These are phyloP conservation scores for Peronospora belbahrii DNA, from an alignment of 352 stramenopile species.

Conservation along the genomic window DNA sequence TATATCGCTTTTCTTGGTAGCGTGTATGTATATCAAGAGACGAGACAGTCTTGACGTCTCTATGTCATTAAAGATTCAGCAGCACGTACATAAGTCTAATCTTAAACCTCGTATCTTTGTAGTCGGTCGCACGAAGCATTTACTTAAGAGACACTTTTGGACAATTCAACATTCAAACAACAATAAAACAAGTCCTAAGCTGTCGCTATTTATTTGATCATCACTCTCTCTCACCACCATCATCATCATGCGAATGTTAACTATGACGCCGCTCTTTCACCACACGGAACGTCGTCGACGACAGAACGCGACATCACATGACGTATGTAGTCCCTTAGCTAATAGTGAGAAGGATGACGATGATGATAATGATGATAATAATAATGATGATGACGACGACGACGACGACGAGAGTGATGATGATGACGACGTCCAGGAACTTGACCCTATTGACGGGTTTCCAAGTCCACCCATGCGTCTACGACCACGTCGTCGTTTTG, in stretches of 20 bases:
- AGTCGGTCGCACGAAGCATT: conserved; percentile 7
- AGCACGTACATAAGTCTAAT: too few species aligned
- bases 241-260: conserved; percentile 22
- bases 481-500: conserved; percentile 35
- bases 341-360: conserved; percentile 2
- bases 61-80: too few species aligned
- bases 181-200: conserved; percentile 1
- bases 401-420: conserved; percentile 7
- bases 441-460: conserved; percentile 23
- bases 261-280: conserved; percentile 22
- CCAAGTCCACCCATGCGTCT: conserved; percentile 15
- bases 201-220: not conserved
- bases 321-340: conserved; percentile 1
- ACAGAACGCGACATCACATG: conserved; percentile 1
- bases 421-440: conserved; percentile 11
- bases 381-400: conserved; percentile 4
- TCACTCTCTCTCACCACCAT: too few species aligned
- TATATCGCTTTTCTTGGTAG: too few species aligned
- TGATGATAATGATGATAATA: not conserved
- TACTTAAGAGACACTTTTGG: too few species aligned
- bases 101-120: too few species aligned
- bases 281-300: conserved; percentile 12
- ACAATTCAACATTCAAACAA: conserved; percentile 10
- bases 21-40: too few species aligned
- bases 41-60: too few species aligned